Evolutionary conservation across 2,329 filamentous ascomycete species (phyloP), one percentile per base, ranked within the genome.

Genomic region (Coleophoma eucalyptorum): DNA sequence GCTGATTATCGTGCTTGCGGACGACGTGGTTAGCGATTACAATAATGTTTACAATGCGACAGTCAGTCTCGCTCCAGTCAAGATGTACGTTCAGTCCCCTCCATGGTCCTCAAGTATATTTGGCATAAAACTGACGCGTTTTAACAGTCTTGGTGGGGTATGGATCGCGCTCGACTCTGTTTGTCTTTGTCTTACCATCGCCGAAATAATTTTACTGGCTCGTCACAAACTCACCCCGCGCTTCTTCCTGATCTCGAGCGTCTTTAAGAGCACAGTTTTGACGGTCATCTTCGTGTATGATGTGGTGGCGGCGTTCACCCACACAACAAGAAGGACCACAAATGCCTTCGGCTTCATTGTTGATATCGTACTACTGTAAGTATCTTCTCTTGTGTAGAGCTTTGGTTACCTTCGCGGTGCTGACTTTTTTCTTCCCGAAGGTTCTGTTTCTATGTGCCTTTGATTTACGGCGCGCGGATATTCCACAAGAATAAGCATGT

Each of bases 401-500:
- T 5, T 6, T 26, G 26, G 6, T 26, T 26, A 5, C 26, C 2
- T 26, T 5, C 10, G 26, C 10, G 26, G 10, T 26, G 26, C 26
- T 26, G 26, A 26, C 8, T 31, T 42, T 49, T 43, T 52, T 41
- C 40, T 19, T 20, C 19, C 5, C 2, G 6, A 42, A 64, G 60
- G 19, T 37, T 62, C 5, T 51, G 49, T 21, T 62, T 63, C 50
- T 52, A 48, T 8, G 47, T 62, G 15, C 60, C 61, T 7, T 51
- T 63, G 7, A 52, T 63, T 42, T 62, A 64, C 49, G 59, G 58
- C 33, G 52, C 53, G 2, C 35, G 58, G 2, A 57, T 64, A 42
- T 59, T 51, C 43, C 54, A 54, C 42, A 56, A 54, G 19, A 21
- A 48, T 18, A 38, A 32, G 6, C 43, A 35, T 35, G 46, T 33